phyloP scores from a whole-genome alignment of 306 rosid species.

The Lathyrus tuberosus region DNA sequence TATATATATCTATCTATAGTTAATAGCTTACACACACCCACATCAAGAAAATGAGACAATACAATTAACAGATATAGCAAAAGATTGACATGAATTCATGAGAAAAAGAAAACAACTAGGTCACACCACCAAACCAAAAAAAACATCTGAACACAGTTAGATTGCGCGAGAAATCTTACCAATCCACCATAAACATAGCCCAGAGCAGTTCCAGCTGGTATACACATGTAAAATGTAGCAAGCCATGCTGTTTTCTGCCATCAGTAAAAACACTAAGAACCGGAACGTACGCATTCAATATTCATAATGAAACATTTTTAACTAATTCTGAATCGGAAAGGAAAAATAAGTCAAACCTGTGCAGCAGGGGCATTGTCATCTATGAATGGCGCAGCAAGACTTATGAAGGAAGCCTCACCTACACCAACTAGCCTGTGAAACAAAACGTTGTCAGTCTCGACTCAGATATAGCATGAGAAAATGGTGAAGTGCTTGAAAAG shows the following conservation, averaged over 20 bases:
- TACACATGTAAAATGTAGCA: slow-evolving; percentile 92
- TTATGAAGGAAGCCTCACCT: slow-evolving; percentile 97
- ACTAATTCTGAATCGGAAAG: slow-evolving; percentile 19
- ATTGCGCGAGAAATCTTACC: slow-evolving; percentile 56
- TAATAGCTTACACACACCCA: background rate
- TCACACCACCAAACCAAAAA: slow-evolving; percentile 31
- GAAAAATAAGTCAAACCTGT: slow-evolving; percentile 59
- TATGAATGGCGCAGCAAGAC: slow-evolving; percentile 96
- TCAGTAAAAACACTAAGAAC: slow-evolving; percentile 39
- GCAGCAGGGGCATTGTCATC: slow-evolving; percentile 90
- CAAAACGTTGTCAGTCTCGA: slow-evolving; percentile 32
- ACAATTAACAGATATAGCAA: slow-evolving; percentile 15
- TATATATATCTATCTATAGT: background rate
- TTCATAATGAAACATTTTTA: slow-evolving; percentile 29
- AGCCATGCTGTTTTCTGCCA: slow-evolving; percentile 95
- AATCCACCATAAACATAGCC: slow-evolving; percentile 95
- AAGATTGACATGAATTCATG: slow-evolving; percentile 10
- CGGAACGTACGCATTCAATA: slow-evolving; percentile 23
- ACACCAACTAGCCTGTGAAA: slow-evolving; percentile 88
- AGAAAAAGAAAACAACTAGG: slow-evolving; percentile 8
- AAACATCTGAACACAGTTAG: slow-evolving; percentile 22
- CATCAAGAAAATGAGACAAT: slow-evolving; percentile 18
- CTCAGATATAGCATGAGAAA: slow-evolving; percentile 36
- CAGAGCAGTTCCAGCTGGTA: slow-evolving; percentile 90
- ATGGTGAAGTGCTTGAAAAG: slow-evolving; percentile 33